A percentile compares a stretch with the other conserved stretches of the same genome.
Conservation (phyloP, 768 basidiomycete genomes). For the Mycena haematopus region DNA sequence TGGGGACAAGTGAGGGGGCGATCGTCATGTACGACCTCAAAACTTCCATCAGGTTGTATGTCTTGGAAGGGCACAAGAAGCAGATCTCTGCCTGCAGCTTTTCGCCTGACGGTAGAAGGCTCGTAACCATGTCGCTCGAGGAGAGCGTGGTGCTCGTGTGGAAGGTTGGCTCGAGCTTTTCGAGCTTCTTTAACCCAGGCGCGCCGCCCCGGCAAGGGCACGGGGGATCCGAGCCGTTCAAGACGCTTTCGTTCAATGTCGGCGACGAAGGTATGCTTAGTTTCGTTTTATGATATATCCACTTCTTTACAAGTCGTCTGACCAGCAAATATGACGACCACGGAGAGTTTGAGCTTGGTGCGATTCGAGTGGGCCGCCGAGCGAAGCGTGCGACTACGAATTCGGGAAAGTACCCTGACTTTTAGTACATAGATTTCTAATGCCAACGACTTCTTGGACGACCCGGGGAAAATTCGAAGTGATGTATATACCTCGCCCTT, state of each 20-base stretch:
- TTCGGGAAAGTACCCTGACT: slow-evolving; percentile 82
- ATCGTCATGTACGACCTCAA: slow-evolving; percentile 97
- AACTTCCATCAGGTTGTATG: slow-evolving; percentile 92
- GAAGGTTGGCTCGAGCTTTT: slow-evolving; percentile 93
- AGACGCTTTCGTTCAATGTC: slow-evolving; percentile 84
- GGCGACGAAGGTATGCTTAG: slow-evolving; percentile 75
- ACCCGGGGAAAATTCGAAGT: too few species aligned
- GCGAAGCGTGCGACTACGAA: slow-evolving; percentile 81
- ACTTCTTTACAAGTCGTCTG: background rate
- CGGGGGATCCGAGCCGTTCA: slow-evolving; percentile 84
- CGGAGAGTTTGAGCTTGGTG: slow-evolving; percentile 74
- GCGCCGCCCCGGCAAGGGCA: slow-evolving; percentile 91
- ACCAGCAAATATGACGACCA: slow-evolving; percentile 48
- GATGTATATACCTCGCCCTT: slow-evolving; percentile 6
- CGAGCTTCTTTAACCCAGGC: slow-evolving; percentile 90
- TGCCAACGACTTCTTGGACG: too few species aligned
- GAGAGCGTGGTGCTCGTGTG: slow-evolving; percentile 88
- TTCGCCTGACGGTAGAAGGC: slow-evolving; percentile 89
- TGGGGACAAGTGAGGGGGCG: slow-evolving; percentile 94
- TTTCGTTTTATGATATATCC: background rate
- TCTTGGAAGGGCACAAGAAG: slow-evolving; percentile 90
- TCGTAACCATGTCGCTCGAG: slow-evolving; percentile 87
- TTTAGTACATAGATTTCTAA: slow-evolving; percentile 69
- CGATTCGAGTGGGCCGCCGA: slow-evolving; percentile 86
- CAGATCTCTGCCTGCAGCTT: slow-evolving; percentile 86